Evolutionary conservation across 2,329 filamentous ascomycete species (phyloP).

Genomic region (Aspergillus bombycis): DNA sequence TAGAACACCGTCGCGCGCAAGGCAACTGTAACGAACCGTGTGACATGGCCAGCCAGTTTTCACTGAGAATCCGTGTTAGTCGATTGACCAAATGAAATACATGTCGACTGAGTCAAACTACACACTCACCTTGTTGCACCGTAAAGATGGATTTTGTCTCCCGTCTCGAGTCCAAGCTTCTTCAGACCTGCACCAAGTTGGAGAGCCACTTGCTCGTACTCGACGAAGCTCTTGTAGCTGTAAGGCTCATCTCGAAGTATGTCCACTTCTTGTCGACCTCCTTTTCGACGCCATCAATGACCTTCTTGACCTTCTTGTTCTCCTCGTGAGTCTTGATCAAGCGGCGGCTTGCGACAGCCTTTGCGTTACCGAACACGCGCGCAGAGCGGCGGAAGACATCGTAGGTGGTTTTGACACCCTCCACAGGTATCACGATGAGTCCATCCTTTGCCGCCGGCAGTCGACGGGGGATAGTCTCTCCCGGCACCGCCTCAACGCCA

Average conservation of each 20-base stretch:
- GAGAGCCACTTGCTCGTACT: conserved; percentile 73
- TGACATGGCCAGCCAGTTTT: conserved; percentile 81
- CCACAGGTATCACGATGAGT: conserved; percentile 66
- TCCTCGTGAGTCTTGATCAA: conserved; percentile 79
- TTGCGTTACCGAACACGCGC: conserved; percentile 63
- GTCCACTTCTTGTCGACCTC: conserved; percentile 91
- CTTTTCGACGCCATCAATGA: conserved; percentile 75
- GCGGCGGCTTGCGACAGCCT: conserved; percentile 71
- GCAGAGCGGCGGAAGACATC: conserved; percentile 75
- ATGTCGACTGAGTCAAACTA: not conserved
- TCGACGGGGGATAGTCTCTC: conserved; percentile 83
- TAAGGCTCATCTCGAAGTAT: conserved; percentile 83
- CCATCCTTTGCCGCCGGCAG: conserved; percentile 72
- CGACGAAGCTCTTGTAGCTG: conserved; percentile 74
- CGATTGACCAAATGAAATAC: not conserved
- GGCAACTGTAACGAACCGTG: conserved; percentile 56
- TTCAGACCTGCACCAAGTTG: conserved; percentile 74
- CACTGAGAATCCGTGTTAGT: conserved; percentile 50
- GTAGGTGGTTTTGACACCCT: conserved; percentile 75
- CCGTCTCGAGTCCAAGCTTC: conserved; percentile 69
- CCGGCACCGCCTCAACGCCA: conserved; percentile 68
- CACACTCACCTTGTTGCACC: conserved; percentile 72
- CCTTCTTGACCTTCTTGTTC: conserved; percentile 87
- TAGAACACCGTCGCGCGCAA: not conserved
- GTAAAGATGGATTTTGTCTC: conserved; percentile 77